Percentiles rank a stretch among this genome's conserved stretches.
phyloP scores from a whole-genome alignment of 768 basidiomycete species.

The Tylopilus vinaceipallidus region DNA sequence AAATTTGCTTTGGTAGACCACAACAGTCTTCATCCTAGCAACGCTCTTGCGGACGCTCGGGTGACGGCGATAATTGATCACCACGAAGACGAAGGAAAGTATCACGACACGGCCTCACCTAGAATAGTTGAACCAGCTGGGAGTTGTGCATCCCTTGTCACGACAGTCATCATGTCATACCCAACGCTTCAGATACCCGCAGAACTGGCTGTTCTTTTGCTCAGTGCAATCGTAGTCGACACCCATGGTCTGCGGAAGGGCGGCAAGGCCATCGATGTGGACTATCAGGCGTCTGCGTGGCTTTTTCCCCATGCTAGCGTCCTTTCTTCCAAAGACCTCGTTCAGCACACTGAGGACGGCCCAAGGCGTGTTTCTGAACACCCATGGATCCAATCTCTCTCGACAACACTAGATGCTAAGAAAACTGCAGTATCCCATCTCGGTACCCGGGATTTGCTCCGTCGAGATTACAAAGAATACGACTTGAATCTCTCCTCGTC shows the following conservation, averaged over 20 bases:
- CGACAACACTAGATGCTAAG: slow-evolving; percentile 42
- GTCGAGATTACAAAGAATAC: slow-evolving; percentile 97
- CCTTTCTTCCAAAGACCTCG: slow-evolving; percentile 17
- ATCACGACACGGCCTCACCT: slow-evolving; percentile 60
- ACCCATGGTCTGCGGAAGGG: slow-evolving; percentile 75
- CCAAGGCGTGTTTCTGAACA: slow-evolving; percentile 36
- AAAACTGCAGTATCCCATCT: slow-evolving; percentile 73
- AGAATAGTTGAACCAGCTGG: slow-evolving; percentile 70
- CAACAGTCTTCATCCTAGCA: slow-evolving; percentile 60
- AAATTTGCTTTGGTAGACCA: slow-evolving; percentile 89
- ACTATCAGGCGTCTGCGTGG: slow-evolving; percentile 61
- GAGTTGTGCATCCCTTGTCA: slow-evolving; percentile 72
- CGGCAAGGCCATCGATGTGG: slow-evolving; percentile 71
- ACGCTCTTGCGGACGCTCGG: slow-evolving; percentile 37
- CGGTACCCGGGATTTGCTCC: slow-evolving; percentile 70
- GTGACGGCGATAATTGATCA: slow-evolving; percentile 88
- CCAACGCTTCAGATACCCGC: slow-evolving; percentile 36
- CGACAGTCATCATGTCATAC: slow-evolving; percentile 33
- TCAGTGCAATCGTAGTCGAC: slow-evolving; percentile 83
- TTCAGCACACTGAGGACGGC: neutral
- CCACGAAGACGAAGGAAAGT: slow-evolving; percentile 78
- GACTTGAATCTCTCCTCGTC: slow-evolving; percentile 39
- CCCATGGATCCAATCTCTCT: slow-evolving; percentile 48
- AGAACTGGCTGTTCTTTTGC: slow-evolving; percentile 74
- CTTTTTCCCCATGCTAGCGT: slow-evolving; percentile 60